These are phyloP conservation scores for Malania oleifera DNA, from an alignment of 164 flowering plant species.

Conservation along the genomic window DNA sequence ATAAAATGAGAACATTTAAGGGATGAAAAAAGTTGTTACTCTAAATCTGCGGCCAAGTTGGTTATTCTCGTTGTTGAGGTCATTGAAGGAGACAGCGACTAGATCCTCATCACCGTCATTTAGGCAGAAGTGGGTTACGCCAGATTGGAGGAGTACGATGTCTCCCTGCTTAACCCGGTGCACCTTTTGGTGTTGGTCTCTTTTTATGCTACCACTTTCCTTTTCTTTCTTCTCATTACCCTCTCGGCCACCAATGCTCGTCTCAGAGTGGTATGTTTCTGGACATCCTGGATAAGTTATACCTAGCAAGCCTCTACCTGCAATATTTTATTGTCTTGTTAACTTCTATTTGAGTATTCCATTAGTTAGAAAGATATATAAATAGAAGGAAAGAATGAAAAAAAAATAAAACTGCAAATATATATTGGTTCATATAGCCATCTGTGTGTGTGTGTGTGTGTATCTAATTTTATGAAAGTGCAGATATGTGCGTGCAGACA, in stretches of 20 bases:
- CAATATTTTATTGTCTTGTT: background rate
- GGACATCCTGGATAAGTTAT: conserved; percentile 37
- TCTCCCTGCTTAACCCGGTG: conserved; percentile 45
- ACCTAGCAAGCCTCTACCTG: conserved; percentile 34
- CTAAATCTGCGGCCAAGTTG: conserved; percentile 53
- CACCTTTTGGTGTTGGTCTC: conserved; percentile 61
- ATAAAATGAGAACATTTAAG: background rate
- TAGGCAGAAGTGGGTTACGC: conserved; percentile 50
- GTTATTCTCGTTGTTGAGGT: conserved; percentile 47
- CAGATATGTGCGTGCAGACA: too few relatives aligned
- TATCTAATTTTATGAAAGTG: too few relatives aligned
- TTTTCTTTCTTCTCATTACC: background rate
- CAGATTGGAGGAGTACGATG: conserved; percentile 52
- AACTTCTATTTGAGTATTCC: background rate
- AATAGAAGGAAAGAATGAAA: background rate
- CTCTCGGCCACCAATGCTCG: conserved; percentile 3
- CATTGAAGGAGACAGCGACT: conserved; percentile 37
- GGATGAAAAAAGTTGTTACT: conserved; percentile 17
- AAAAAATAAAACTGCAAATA: too few relatives aligned
- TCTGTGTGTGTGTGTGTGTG: too few relatives aligned
- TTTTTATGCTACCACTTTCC: background rate
- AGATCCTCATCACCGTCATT: conserved; percentile 48
- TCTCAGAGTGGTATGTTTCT: conserved; percentile 30
- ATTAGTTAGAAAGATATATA: background rate
- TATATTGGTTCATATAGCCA: too few relatives aligned